Evolutionary conservation across 139 green algal genomes (phyloP).

Genomic region (Tetradesmus obliquus): DNA sequence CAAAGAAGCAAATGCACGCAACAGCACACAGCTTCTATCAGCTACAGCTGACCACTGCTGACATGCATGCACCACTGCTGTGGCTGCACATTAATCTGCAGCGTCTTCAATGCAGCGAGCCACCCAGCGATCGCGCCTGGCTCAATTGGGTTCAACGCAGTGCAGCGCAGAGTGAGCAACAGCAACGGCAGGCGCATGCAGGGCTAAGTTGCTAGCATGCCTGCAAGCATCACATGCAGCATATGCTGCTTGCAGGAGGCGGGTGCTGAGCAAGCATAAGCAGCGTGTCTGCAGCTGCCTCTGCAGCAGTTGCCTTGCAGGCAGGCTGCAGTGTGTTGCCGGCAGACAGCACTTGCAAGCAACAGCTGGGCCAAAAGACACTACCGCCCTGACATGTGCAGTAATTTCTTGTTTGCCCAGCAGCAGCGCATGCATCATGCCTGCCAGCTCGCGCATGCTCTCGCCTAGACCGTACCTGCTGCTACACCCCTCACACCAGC

Average conservation of each 20-base stretch:
- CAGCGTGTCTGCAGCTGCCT: neutral
- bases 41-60: neutral
- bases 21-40: neutral
- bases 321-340: no score
- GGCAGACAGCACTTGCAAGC: neutral
- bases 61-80: neutral
- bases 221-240: neutral
- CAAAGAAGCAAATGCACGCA: neutral
- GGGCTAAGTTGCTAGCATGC: neutral
- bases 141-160: conserved; percentile 83
- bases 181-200: neutral
- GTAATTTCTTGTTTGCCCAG: neutral
- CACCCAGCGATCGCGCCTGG: conserved; percentile 70
- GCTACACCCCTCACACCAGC: neutral
- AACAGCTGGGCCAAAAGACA: neutral
- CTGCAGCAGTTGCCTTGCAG: no score
- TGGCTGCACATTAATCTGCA: conserved; percentile 57
- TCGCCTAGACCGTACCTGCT: neutral
- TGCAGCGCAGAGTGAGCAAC: conserved; percentile 81
- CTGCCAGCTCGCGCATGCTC: neutral
- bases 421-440: neutral
- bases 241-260: neutral
- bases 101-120: conserved; percentile 71
- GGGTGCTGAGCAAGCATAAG: neutral
- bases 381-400: no score